Conservation (phyloP, 2,329 filamentous ascomycete species). For the Penicillium fuscoglaucum region DNA sequence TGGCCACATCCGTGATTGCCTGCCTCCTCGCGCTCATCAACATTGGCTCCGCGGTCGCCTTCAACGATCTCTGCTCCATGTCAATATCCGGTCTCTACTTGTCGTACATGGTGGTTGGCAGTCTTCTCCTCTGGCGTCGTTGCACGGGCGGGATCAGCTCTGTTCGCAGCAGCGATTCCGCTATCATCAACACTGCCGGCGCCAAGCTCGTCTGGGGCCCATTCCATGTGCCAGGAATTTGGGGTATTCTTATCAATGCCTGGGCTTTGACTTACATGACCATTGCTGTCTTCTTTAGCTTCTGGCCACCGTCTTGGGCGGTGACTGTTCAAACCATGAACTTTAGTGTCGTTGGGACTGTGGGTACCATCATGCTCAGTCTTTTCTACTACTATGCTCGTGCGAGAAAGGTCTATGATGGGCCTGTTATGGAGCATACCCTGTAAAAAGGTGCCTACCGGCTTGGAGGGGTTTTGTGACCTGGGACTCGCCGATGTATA, state of each 20-base stretch:
- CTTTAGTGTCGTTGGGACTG: conserved; percentile 47
- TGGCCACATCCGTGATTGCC: conserved; percentile 29
- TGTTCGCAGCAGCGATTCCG: conserved; percentile 19
- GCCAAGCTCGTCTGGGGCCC: conserved; percentile 34
- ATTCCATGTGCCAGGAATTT: conserved; percentile 32
- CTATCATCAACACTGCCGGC: conserved; percentile 28
- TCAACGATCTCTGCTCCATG: conserved; percentile 38
- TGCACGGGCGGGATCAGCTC: conserved; percentile 23
- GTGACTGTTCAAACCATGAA: conserved; percentile 50
- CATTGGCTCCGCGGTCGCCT: conserved; percentile 33
- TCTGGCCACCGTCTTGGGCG: conserved; percentile 46
- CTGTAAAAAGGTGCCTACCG: neutral
- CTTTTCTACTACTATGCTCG: conserved; percentile 42
- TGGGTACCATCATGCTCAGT: conserved; percentile 42
- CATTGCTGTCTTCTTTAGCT: conserved; percentile 51
- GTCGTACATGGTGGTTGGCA: conserved; percentile 33
- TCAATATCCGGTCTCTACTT: conserved; percentile 33
- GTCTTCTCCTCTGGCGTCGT: conserved; percentile 32
- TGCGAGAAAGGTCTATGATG: conserved; percentile 37
- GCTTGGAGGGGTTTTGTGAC: neutral
- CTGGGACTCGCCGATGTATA: neutral
- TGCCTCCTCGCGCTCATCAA: conserved; percentile 37
- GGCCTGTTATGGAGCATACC: conserved; percentile 28
- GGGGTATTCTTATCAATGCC: conserved; percentile 46
- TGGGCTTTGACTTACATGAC: conserved; percentile 49